phyloP scores from a whole-genome alignment of 1,284 basidiomycete genomes.

The Singerocomus inundabilis region DNA sequence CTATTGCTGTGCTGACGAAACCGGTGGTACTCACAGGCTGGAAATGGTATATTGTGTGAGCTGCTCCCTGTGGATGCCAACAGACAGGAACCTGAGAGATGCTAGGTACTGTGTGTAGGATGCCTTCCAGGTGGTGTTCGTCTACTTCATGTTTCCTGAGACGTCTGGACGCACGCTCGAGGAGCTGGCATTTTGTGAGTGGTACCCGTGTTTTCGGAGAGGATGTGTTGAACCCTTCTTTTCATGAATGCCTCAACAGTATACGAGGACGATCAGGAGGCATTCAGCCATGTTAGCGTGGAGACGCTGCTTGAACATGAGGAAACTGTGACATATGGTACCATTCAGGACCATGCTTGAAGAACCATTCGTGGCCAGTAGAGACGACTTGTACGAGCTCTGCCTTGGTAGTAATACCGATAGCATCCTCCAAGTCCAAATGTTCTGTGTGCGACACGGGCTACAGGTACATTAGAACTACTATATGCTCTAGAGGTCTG shows the following conservation, averaged over 20 bases:
- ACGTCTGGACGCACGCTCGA: constrained; percentile 55
- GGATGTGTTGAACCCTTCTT: too few species aligned
- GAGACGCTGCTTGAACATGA: not conserved
- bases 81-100: not conserved
- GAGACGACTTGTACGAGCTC: not conserved
- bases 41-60: constrained; percentile 21
- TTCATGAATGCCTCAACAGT: constrained; percentile 7
- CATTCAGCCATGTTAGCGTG: not conserved
- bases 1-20: too few species aligned
- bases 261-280: constrained; percentile 16
- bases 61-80: not conserved
- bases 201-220: not conserved
- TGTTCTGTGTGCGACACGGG: too few species aligned
- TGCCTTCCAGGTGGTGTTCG: constrained; percentile 45
- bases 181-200: constrained; percentile 59
- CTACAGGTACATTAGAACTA: too few species aligned
- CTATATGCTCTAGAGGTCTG: too few species aligned
- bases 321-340: constrained; percentile 7
- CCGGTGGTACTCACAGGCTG: too few species aligned
- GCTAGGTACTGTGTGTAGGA: constrained; percentile 45
- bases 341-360: not conserved
- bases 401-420: not conserved
- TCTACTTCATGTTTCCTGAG: constrained; percentile 55
- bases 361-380: not conserved
- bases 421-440: not conserved